phyloP scores from a whole-genome alignment of 2,329 filamentous ascomycete species.

The Fusarium nematophilum region DNA sequence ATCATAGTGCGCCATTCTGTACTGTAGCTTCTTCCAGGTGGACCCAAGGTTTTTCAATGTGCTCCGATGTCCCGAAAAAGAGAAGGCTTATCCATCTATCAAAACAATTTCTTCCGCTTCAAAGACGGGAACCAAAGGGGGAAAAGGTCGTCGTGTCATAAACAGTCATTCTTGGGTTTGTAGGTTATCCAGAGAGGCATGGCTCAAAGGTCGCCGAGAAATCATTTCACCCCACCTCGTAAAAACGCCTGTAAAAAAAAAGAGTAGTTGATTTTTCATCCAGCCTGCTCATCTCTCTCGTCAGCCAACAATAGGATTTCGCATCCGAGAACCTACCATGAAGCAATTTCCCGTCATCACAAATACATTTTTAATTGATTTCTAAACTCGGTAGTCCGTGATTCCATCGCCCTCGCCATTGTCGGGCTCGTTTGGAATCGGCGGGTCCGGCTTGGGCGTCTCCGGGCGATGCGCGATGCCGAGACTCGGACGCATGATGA shows the following conservation, averaged over 20 bases:
- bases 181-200: no score
- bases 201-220: neutral
- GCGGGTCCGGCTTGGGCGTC: slow-evolving; percentile 47
- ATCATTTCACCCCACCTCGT: neutral
- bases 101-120: slow-evolving; percentile 7
- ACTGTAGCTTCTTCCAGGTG: neutral
- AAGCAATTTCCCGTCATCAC: neutral
- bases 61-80: neutral
- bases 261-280: slow-evolving; percentile 17
- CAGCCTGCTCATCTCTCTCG: slow-evolving; percentile 25
- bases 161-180: slow-evolving; percentile 19
- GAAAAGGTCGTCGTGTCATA: neutral
- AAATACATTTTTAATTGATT: neutral
- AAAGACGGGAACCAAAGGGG: neutral
- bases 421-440: slow-evolving; percentile 47
- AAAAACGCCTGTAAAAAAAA: slow-evolving; percentile 16
- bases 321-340: slow-evolving; percentile 19
- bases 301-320: slow-evolving; percentile 16
- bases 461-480: slow-evolving; percentile 43
- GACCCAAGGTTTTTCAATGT: neutral
- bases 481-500: slow-evolving; percentile 19
- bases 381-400: slow-evolving; percentile 41
- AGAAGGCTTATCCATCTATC: neutral
- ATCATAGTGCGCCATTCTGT: slow-evolving; percentile 2
- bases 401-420: slow-evolving; percentile 47